Evolutionary conservation across 768 basidiomycete genomes (phyloP).

Genomic region (Lentinula aciculospora): DNA sequence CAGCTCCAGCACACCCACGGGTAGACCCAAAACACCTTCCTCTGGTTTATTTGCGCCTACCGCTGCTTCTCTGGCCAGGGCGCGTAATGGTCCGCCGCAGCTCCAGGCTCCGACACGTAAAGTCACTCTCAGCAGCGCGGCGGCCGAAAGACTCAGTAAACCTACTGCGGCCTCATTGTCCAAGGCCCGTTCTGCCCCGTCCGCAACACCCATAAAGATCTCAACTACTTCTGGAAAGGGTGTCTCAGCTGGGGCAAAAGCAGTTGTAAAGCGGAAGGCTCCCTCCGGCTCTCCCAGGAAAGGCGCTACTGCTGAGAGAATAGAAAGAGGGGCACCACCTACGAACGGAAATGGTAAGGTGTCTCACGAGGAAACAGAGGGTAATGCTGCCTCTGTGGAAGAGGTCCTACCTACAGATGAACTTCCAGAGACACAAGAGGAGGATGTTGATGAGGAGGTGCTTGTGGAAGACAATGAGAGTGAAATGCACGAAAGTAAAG

Average conservation of each 20-base stretch:
- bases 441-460: constrained; percentile 10
- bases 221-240: constrained; percentile 17
- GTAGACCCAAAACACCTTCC: constrained; percentile 56
- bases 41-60: constrained; percentile 76
- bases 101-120: constrained; percentile 50
- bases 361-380: background rate
- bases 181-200: constrained; percentile 42
- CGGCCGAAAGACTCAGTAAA: constrained; percentile 67
- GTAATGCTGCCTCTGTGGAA: constrained; percentile 3
- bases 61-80: constrained; percentile 71
- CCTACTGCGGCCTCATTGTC: constrained; percentile 74
- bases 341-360: constrained; percentile 5
- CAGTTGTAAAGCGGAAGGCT: constrained; percentile 6
- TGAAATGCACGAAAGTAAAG: background rate
- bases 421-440: constrained; percentile 10
- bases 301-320: background rate
- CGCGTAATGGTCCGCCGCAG: constrained; percentile 46
- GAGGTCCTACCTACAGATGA: constrained; percentile 17
- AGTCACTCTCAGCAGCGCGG: constrained; percentile 43
- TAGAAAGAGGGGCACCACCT: constrained; percentile 4
- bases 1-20: constrained; percentile 20
- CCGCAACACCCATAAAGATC: constrained; percentile 20
- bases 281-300: background rate
- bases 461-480: background rate
- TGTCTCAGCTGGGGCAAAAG: constrained; percentile 8